A percentile compares a stretch with the other conserved stretches of the same genome.
Evolutionary conservation across 148 eudicot genomes (phyloP).

Genomic region (Silene uniflora): DNA sequence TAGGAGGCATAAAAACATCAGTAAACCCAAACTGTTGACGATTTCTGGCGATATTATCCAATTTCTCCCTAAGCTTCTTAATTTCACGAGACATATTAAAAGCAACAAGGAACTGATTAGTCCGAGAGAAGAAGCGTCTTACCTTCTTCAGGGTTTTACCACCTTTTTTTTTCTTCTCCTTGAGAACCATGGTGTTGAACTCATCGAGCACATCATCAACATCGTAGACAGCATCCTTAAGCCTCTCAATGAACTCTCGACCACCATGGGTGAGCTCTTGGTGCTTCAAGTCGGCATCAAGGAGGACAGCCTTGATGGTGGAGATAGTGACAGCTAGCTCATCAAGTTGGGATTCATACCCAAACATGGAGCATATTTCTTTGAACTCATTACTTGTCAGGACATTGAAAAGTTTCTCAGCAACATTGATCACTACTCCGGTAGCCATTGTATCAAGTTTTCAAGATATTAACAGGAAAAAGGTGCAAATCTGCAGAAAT

Average conservation of each 20-base stretch:
- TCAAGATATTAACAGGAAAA: too few relatives aligned
- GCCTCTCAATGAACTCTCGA: slow-evolving; percentile 8
- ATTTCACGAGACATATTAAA: slow-evolving; percentile 8
- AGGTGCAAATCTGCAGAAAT: not conserved
- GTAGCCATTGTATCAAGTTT: not conserved
- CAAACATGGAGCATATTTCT: not conserved
- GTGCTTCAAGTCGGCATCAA: not conserved
- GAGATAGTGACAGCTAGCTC: not conserved
- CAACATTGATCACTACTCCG: not conserved
- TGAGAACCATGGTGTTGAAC: slow-evolving; percentile 11
- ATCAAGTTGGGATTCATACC: slow-evolving; percentile 11
- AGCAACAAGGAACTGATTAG: slow-evolving; percentile 11
- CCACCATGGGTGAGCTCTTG: not conserved
- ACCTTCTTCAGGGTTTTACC: not conserved
- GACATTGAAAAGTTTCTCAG: not conserved
- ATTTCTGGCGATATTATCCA: slow-evolving; percentile 12
- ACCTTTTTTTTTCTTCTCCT: not conserved
- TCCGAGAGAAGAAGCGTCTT: slow-evolving; percentile 18
- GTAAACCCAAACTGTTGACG: slow-evolving; percentile 11
- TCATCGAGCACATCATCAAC: slow-evolving; percentile 11
- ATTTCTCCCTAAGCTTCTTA: slow-evolving; percentile 12
- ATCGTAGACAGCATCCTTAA: slow-evolving; percentile 17
- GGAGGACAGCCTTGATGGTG: slow-evolving; percentile 10
- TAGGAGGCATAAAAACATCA: slow-evolving; percentile 7
- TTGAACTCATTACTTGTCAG: not conserved